phyloP scores from a whole-genome alignment of 345 rosid genomes.

The Erucastrum elatum region DNA sequence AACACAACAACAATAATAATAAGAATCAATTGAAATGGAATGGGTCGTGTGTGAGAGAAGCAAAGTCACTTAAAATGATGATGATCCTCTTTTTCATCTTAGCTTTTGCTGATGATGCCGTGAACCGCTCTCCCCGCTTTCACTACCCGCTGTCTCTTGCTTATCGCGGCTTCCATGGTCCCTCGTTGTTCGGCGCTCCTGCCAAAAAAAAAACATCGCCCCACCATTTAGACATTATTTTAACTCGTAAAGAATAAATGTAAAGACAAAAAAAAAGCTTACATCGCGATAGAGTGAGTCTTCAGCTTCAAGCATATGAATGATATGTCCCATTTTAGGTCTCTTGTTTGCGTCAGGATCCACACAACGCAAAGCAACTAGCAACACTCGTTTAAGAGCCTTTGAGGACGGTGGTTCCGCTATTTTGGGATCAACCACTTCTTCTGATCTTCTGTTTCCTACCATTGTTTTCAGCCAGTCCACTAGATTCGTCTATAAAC shows the following conservation, averaged over 20 bases:
- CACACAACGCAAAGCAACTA: constrained; percentile 88
- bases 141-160: constrained; percentile 20
- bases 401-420: constrained; percentile 72
- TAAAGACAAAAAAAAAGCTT: neutral
- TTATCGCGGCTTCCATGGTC: constrained; percentile 34
- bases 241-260: neutral
- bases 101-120: constrained; percentile 30
- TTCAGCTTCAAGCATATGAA: constrained; percentile 94
- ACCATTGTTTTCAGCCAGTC: constrained; percentile 96
- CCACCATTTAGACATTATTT: neutral
- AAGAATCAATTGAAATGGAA: constrained; percentile 13
- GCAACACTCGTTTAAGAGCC: constrained; percentile 73
- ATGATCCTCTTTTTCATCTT: constrained; percentile 9
- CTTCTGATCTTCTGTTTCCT: constrained; percentile 68
- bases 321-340: constrained; percentile 82
- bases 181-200: constrained; percentile 40
- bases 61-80: constrained; percentile 19
- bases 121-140: constrained; percentile 36
- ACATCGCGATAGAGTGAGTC: constrained; percentile 69
- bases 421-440: constrained; percentile 80
- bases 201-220: constrained; percentile 2
- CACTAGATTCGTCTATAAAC: constrained; percentile 74
- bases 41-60: constrained; percentile 5
- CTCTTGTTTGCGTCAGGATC: constrained; percentile 78
- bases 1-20: neutral